phyloP scores from a whole-genome alignment of 148 eudicot species.

The Nyssa sinensis region DNA sequence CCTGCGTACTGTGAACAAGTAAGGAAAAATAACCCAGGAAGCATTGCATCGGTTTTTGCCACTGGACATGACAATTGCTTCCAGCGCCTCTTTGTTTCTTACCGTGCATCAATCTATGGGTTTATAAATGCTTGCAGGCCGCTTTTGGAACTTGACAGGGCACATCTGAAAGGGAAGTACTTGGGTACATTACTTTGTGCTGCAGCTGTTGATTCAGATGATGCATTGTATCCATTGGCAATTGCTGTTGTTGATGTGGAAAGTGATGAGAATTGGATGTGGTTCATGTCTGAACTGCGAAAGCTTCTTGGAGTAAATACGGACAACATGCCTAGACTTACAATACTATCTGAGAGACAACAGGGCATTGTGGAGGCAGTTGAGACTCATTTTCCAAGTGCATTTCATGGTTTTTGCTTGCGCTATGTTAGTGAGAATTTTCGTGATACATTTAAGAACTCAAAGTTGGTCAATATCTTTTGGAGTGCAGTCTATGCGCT shows the following conservation, averaged over 20 bases:
- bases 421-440: constrained; percentile 84
- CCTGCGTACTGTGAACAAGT: constrained; percentile 95
- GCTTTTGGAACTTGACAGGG: constrained; percentile 80
- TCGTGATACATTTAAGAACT: constrained; percentile 90
- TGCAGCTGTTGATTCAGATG: constrained; percentile 90
- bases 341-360: constrained; percentile 87
- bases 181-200: constrained; percentile 84
- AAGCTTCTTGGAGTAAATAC: constrained; percentile 93
- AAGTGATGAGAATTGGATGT: constrained; percentile 96
- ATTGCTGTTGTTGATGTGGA: constrained; percentile 84
- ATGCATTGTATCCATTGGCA: constrained; percentile 81
- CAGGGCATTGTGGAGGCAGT: constrained; percentile 76
- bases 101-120: constrained; percentile 83
- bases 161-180: constrained; percentile 86
- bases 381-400: constrained; percentile 86
- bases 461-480: constrained; percentile 88
- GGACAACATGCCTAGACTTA: constrained; percentile 91
- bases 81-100: constrained; percentile 83
- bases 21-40: constrained; percentile 81
- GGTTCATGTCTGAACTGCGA: constrained; percentile 94
- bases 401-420: constrained; percentile 87
- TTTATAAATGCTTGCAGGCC: constrained; percentile 94
- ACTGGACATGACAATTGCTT: constrained; percentile 83
- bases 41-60: constrained; percentile 77
- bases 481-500: constrained; percentile 98